phyloP scores from a whole-genome alignment of 495 filamentous ascomycete genomes.

The Lophiostoma macrostomum region DNA sequence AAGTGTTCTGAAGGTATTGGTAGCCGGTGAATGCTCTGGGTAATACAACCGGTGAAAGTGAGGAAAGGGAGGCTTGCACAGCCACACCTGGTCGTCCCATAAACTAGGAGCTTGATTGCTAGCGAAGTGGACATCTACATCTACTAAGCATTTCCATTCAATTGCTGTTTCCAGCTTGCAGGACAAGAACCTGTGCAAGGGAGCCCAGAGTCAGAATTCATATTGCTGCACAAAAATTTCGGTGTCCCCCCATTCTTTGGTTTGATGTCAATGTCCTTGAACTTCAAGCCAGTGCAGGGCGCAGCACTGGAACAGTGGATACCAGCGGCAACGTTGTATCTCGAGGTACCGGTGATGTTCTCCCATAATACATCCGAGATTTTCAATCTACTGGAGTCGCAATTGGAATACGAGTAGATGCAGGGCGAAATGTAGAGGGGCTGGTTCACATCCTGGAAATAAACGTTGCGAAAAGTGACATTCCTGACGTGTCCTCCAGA shows the following conservation, averaged over 20 bases:
- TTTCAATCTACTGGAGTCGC: constrained; percentile 52
- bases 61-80: too few relatives aligned
- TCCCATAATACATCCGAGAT: constrained; percentile 51
- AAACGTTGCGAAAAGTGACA: constrained; percentile 48
- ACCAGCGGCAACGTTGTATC: constrained; percentile 53
- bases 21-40: too few relatives aligned
- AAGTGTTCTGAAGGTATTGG: too few relatives aligned
- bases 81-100: too few relatives aligned
- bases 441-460: constrained; percentile 54
- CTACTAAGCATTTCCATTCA: constrained; percentile 43
- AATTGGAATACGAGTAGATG: constrained; percentile 50
- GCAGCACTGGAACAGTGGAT: constrained; percentile 52
- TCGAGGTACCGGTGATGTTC: constrained; percentile 55
- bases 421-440: constrained; percentile 59
- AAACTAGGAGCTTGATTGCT: too few relatives aligned
- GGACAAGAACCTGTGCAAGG: constrained; percentile 46
- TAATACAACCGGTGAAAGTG: too few relatives aligned
- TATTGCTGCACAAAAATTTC: constrained; percentile 49
- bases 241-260: constrained; percentile 41
- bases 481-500: constrained; percentile 40
- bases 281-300: constrained; percentile 50
- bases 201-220: constrained; percentile 41
- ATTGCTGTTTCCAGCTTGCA: constrained; percentile 45
- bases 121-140: too few relatives aligned
- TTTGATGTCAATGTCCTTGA: constrained; percentile 51